These are phyloP conservation scores for Termitomyces sp. DNA, from an alignment of 768 basidiomycete genomes.

Conservation along the genomic window DNA sequence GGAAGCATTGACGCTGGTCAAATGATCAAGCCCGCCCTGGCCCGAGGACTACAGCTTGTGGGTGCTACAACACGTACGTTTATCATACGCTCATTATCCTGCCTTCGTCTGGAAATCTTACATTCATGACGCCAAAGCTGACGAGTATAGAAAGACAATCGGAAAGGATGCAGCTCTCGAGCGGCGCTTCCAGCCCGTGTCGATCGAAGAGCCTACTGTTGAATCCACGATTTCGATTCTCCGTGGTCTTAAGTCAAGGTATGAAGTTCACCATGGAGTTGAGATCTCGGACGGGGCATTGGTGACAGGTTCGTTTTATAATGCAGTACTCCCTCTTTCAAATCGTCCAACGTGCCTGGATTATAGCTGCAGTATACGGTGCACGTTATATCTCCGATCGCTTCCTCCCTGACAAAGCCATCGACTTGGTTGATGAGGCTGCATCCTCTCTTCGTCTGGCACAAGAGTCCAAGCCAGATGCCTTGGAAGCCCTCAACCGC, in stretches of 20 bases:
- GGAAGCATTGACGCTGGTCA: slow-evolving; percentile 90
- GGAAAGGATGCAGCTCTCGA: slow-evolving; percentile 91
- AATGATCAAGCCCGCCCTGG: slow-evolving; percentile 91
- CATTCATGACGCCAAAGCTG: slow-evolving; percentile 40
- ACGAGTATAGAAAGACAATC: slow-evolving; percentile 90
- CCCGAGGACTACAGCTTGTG: slow-evolving; percentile 82
- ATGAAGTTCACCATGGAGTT: slow-evolving; percentile 93
- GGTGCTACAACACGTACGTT: slow-evolving; percentile 84
- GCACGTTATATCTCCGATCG: slow-evolving; percentile 86
- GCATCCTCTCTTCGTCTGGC: slow-evolving; percentile 83
- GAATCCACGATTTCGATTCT: slow-evolving; percentile 84
- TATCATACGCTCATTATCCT: slow-evolving; percentile 43
- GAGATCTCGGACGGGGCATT: slow-evolving; percentile 86
- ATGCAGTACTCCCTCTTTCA: neutral
- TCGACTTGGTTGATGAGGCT: slow-evolving; percentile 92
- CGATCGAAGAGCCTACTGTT: slow-evolving; percentile 85
- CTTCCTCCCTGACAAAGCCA: slow-evolving; percentile 88
- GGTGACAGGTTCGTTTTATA: slow-evolving; percentile 60
- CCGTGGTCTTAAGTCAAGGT: slow-evolving; percentile 77
- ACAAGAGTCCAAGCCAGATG: slow-evolving; percentile 86
- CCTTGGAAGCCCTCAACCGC: slow-evolving; percentile 76
- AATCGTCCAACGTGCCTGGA: neutral
- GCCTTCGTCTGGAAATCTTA: neutral
- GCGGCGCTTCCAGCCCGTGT: slow-evolving; percentile 86
- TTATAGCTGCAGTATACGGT: slow-evolving; percentile 73